Evolutionary conservation across 2,329 filamentous ascomycete species (phyloP), one percentile per base, ranked within the genome.

Genomic region (Eurotiales sp.): DNA sequence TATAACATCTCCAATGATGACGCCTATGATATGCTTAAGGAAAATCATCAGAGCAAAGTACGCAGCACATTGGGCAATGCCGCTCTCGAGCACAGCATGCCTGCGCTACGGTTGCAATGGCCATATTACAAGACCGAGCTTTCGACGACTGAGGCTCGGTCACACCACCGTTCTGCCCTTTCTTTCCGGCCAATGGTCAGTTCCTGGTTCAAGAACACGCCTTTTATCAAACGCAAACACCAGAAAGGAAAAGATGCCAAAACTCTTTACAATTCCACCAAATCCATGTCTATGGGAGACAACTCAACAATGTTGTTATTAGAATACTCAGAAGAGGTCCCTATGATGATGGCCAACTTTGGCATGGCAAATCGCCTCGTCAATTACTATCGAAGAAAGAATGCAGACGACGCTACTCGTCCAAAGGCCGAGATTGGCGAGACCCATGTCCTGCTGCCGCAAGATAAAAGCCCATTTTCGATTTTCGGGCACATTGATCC

Each of bases 1-100:
- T 99, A 96, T 77, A 97, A 97, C 65, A 88, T 95, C 53, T 96
- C 91, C 25, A 97, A 97, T 57, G 93, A 99, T 63, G 87, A 93
- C 53, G 91, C 91, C 1, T 99, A 99, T 67, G 91, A 97, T 64
- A 83, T 90, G 54, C 81, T 99, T 40, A 97, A 97, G 71, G 90
- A 96, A 69, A 97, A 96, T 64, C 91, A 95, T 64, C 90, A 95
- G 72, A 90, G 89, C 77, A 97, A 96, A 71, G 88, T 99, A 55
- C 85, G 93, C 59, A 93, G 90, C 47, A 95, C 90, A 1, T 82
- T 99, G 55, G 90, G 90, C 41, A 92, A 91, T 64, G 83, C 96
- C 56, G 85, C 87, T n/a, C 85, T 99, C 37, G 93, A 99, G 67
- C 93, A 99, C 72, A 91, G 88, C 68, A 78, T 96, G 77, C 92